Conservation (phyloP, 2,329 filamentous ascomycete species). For the Trichoderma sp. region DNA sequence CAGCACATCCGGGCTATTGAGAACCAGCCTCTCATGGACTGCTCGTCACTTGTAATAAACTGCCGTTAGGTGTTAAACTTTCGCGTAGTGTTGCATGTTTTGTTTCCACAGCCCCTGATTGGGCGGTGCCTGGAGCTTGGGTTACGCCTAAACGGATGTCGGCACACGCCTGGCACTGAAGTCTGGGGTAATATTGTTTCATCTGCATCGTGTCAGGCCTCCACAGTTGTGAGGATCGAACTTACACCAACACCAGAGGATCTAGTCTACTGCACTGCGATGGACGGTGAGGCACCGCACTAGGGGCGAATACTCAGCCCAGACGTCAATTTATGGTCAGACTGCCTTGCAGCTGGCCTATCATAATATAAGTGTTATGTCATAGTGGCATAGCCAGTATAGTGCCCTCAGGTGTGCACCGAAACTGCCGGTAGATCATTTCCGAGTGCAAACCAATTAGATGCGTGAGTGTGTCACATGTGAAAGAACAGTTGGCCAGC, state of each 20-base stretch:
- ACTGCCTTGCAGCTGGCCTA: not conserved
- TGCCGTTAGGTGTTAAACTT: not conserved
- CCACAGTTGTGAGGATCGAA: not conserved
- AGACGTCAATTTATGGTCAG: not conserved
- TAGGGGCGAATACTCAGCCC: not conserved
- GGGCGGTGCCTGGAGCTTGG: not conserved
- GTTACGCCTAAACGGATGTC: not conserved
- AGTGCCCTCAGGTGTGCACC: not conserved
- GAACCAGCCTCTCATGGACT: not conserved
- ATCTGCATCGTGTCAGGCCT: not conserved
- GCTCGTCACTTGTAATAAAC: not conserved
- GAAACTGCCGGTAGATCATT: not conserved
- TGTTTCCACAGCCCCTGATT: not conserved
- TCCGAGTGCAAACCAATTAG: not conserved
- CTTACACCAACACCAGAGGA: not conserved
- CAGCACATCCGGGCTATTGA: not conserved
- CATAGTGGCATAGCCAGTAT: not conserved
- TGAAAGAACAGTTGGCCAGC: not conserved
- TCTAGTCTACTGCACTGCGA: not conserved
- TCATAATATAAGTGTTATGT: not conserved
- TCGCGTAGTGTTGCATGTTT: not conserved
- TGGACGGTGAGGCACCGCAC: not conserved
- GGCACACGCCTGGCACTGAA: not conserved
- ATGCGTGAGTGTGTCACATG: not conserved
- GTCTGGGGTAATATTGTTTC: not conserved